These are phyloP conservation scores for Penicillium sp. DNA, from an alignment of 2,329 filamentous ascomycete species.

Conservation along the genomic window DNA sequence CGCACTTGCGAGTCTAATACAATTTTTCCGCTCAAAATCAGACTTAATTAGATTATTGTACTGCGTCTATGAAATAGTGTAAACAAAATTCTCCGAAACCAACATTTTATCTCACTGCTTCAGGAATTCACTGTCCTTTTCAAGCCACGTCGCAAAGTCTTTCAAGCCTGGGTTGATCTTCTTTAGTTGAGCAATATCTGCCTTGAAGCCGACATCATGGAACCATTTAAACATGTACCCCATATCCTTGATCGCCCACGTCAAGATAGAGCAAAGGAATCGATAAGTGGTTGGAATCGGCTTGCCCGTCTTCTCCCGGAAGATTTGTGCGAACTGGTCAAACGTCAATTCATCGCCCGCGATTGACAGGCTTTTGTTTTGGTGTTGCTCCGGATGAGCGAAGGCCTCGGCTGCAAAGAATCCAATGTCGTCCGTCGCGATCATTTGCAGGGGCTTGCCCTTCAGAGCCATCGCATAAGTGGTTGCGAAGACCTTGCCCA, in stretches of 20 bases:
- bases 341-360: constrained; percentile 58
- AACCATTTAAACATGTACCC: constrained; percentile 58
- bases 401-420: constrained; percentile 56
- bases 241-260: constrained; percentile 50
- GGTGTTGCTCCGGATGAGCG: constrained; percentile 49
- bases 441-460: constrained; percentile 48
- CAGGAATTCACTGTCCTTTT: constrained; percentile 50
- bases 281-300: constrained; percentile 47
- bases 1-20: no score
- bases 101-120: neutral
- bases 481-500: constrained; percentile 54
- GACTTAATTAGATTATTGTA: neutral
- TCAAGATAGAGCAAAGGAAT: constrained; percentile 46
- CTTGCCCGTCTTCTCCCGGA: constrained; percentile 51
- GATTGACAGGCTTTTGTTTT: constrained; percentile 50
- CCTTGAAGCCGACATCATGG: constrained; percentile 51
- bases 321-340: constrained; percentile 50
- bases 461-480: constrained; percentile 45
- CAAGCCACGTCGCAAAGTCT: constrained; percentile 54
- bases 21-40: no score
- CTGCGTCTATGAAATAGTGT: neutral
- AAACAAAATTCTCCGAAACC: neutral
- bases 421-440: constrained; percentile 55
- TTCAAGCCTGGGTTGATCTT: constrained; percentile 51
- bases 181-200: constrained; percentile 50